Conservation (phyloP, 2,329 filamentous ascomycete species). For the Fusarium chuoi region DNA sequence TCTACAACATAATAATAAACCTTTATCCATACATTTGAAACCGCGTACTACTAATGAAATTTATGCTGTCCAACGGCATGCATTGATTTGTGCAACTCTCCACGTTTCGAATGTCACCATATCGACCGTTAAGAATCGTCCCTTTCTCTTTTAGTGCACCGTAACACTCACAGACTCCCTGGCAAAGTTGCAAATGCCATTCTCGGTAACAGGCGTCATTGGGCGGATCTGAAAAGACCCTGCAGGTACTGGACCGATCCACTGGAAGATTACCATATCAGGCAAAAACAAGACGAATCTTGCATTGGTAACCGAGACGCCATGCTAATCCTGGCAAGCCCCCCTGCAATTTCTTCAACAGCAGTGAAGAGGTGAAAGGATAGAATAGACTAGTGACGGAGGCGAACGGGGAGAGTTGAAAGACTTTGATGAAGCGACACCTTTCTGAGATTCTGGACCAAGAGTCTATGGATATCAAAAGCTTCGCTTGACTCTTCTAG, state of each 20-base stretch:
- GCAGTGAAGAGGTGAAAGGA: neutral
- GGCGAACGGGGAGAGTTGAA: neutral
- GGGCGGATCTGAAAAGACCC: constrained; percentile 25
- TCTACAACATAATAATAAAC: neutral
- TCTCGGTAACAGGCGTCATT: constrained; percentile 32
- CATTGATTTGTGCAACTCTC: constrained; percentile 15
- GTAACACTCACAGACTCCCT: constrained; percentile 23
- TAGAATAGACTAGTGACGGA: neutral
- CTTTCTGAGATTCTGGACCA: constrained; percentile 1
- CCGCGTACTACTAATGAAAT: neutral
- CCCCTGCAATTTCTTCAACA: constrained; percentile 21
- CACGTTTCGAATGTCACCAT: constrained; percentile 3
- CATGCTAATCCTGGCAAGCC: constrained; percentile 14
- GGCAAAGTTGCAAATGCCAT: constrained; percentile 13
- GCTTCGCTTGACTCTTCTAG: constrained; percentile 6
- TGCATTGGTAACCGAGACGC: constrained; percentile 30
- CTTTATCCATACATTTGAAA: neutral
- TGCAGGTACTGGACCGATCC: constrained; percentile 30
- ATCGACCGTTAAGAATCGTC: constrained; percentile 17
- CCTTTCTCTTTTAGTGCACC: constrained; percentile 12
- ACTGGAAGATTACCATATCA: constrained; percentile 22
- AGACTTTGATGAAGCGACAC: neutral
- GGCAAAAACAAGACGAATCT: constrained; percentile 27
- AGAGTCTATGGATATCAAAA: neutral
- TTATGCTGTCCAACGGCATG: constrained; percentile 7